Evolutionary conservation across 2,329 filamentous ascomycete genomes (phyloP), one percentile per base, ranked within the genome.

Genomic region (Colletotrichum brevisporum): DNA sequence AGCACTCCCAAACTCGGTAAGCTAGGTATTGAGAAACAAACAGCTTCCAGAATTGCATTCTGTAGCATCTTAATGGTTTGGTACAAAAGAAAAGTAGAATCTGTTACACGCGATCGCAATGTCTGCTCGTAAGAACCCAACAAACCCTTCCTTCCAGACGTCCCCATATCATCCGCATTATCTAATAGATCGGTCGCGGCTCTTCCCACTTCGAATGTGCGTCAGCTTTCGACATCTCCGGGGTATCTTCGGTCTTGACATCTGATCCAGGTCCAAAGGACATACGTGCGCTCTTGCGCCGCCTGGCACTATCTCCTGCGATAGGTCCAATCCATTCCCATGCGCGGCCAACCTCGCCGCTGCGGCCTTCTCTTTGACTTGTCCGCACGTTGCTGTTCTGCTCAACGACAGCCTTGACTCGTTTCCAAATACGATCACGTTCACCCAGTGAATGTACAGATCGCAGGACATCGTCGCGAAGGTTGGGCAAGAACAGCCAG

Each of bases 371-470:
- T 84, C 94, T 82, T 87, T 95, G 81, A 81, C 87, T 84, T 0
- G 88, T 93, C 50, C 96, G 88, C 16, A 99, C 92, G 76, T 99
- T 99, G 69, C 93, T 92, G 79, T 99, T 99, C 79, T 91, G 91
- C 81, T 99, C 96, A 1, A 99, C 95, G 60, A 98, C 92, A 59
- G 86, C 89, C 73, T 90, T 88, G 21, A 99, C 96, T 57, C 90
- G 89, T 72, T 90, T 87, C 96, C 97, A 99, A 58, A 99, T 84
- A 64, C 89, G 88, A 76, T 96, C 92, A 45, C 96, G 88, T 74
- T 94, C 89, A 9, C 86, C 85, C 21, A 95, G 86, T 4, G 89
- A 91, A 78, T 98, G 94, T 70, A 97, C 91, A 31, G 92, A 89
- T 21, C 95, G 87, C 47, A 99, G 85, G 3, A 99, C 91, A 76